A percentile compares a stretch with the other conserved stretches of the same genome.
phyloP scores from a whole-genome alignment of 1,284 basidiomycete species.

The Tilletia indica region DNA sequence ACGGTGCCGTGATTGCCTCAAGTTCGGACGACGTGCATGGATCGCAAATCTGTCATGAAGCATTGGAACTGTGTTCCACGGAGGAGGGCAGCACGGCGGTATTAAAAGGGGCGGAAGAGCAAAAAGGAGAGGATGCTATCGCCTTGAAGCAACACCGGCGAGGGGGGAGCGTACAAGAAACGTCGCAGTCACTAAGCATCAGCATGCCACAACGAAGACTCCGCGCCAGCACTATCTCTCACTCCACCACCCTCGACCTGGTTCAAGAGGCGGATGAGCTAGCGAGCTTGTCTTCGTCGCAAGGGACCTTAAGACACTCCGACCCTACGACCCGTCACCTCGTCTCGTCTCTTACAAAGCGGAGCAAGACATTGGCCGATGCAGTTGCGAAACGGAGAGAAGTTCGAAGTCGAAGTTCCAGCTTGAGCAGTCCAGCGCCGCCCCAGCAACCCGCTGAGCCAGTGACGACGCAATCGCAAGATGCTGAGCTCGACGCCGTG shows the following conservation, averaged over 20 bases:
- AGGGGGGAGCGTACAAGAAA: background rate
- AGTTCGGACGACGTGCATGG: no score
- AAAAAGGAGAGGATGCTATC: no score
- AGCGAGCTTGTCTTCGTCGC: background rate
- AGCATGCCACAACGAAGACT: background rate
- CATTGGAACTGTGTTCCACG: no score
- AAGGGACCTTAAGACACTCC: background rate
- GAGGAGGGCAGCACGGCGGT: no score
- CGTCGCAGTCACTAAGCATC: background rate
- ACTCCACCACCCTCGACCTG: background rate
- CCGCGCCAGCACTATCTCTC: background rate
- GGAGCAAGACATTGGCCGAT: constrained; percentile 5
- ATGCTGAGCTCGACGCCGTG: no score
- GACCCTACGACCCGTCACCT: constrained; percentile 8
- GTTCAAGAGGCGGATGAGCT: background rate
- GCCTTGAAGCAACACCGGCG: background rate
- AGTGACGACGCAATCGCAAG: no score
- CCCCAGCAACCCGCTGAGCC: no score
- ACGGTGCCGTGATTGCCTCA: no score
- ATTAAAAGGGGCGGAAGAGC: no score
- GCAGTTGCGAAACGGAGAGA: background rate
- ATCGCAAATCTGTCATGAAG: no score
- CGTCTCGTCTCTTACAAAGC: constrained; percentile 2
- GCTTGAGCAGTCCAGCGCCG: no score
- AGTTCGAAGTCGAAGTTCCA: background rate